Base-by-base conservation (phyloP, 192 early-diverging fungal genomes). In the Coemansia sp. region DNA sequence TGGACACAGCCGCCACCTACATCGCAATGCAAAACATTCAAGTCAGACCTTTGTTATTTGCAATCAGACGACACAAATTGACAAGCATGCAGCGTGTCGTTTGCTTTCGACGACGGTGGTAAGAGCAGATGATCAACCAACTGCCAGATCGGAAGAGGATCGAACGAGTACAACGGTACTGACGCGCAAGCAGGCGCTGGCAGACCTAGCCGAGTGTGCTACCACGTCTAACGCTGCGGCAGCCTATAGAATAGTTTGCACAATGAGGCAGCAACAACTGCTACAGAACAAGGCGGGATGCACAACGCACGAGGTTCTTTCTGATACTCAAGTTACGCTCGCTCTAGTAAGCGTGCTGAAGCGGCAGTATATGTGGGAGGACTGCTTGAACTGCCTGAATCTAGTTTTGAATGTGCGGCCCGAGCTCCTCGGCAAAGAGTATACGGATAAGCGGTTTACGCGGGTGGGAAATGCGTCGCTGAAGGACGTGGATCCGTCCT, bases 361-460 rank as follows among this genome's bases (percentile, higher is more conserved):
- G 38, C 11, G 17, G 2, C 72, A 68, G 30, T 44, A 64, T 11
- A 39, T 63, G 16, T 82, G 80, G 80, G 75, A 74, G 19, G 66
- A 77, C 26, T 68, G 68, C 53, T 21, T 72, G 4, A 58, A 63
- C 14, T 55, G 67, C 44, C 65, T 82, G 0, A 69, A 77, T 8
- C 40, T 82, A 44, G 10, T 82, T 13, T 35, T 77, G 23, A 72
- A 74, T 26, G 11, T 70, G 55, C 74, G 50, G 10, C 23, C 11
- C 6, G 69, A 71, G 11, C 37, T 43, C n/a, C 43, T 59, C 23
- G 60, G 55, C 47, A 30, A 60, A 30, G 26, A 60, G 58, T 49
- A 40, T 26, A 65, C 58, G 19, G 64, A 72, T 38, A 43, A 46
- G 58, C 55, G 70, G 63, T 66, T 72, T 49, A 46, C 62, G 55